Conservation (phyloP, 371 early-diverging fungal species). For the Haplosporangium sp. region DNA sequence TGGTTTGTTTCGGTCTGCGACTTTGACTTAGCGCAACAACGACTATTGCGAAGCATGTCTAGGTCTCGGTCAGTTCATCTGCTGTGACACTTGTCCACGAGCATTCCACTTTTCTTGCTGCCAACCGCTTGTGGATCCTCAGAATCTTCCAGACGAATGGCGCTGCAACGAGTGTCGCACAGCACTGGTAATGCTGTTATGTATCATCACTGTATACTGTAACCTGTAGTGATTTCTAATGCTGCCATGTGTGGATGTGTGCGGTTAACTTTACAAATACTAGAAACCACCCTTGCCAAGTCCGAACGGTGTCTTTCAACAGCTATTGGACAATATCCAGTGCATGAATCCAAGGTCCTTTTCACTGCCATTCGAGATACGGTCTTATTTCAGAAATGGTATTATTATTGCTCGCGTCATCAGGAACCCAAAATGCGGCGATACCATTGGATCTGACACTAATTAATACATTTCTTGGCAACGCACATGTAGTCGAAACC, state of each 20-base stretch:
- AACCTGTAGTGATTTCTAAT: not conserved
- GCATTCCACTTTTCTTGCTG: slow-evolving; percentile 81
- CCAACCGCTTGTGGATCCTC: slow-evolving; percentile 74
- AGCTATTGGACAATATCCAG: slow-evolving; percentile 52
- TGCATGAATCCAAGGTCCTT: slow-evolving; percentile 59
- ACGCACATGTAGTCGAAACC: slow-evolving; percentile 57
- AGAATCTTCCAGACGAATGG: slow-evolving; percentile 70
- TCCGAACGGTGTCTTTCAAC: slow-evolving; percentile 39
- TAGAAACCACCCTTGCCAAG: no score
- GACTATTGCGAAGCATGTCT: slow-evolving; percentile 76
- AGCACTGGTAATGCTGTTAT: no score
- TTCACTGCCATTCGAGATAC: slow-evolving; percentile 59
- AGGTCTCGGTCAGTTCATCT: slow-evolving; percentile 72
- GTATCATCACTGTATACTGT: not conserved
- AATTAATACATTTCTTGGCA: not conserved
- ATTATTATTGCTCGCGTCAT: not conserved
- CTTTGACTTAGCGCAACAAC: slow-evolving; percentile 56
- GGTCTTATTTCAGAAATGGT: slow-evolving; percentile 63
- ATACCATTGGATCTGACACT: not conserved
- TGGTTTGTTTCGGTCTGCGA: not conserved
- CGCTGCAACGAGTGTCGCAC: slow-evolving; percentile 70
- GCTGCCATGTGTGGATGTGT: no score
- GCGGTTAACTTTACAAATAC: no score
- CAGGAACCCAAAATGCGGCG: no score
- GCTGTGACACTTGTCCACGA: slow-evolving; percentile 82